Evolutionary conservation across 495 filamentous ascomycete genomes (phyloP).

Genomic region (Choiromyces venosus): DNA sequence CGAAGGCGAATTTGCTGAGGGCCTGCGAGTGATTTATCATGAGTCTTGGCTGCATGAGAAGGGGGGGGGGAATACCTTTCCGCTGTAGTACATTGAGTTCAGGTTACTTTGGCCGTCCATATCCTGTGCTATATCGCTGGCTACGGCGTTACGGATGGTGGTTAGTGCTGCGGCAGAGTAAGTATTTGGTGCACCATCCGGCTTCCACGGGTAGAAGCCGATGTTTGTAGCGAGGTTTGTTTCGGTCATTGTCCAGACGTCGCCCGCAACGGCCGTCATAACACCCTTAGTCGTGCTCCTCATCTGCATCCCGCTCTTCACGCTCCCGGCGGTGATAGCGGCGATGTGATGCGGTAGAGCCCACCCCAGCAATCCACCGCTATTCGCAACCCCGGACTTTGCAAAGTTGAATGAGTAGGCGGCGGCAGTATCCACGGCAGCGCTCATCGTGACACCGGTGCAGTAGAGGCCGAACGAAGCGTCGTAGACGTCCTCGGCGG

Average conservation of each 20-base stretch:
- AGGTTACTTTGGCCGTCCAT: conserved; percentile 63
- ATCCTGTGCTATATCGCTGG: conserved; percentile 63
- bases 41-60: conserved; percentile 56
- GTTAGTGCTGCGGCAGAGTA: not conserved
- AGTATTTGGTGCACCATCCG: not conserved
- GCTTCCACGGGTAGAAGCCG: conserved; percentile 42
- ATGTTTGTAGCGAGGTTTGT: conserved; percentile 61
- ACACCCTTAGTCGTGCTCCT: conserved; percentile 79
- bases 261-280: conserved; percentile 62
- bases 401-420: conserved; percentile 62
- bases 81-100: conserved; percentile 85
- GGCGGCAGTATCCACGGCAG: conserved; percentile 54
- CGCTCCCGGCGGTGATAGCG: conserved; percentile 61
- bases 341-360: conserved; percentile 77
- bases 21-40: conserved; percentile 50
- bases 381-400: not conserved
- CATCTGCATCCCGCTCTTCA: conserved; percentile 56
- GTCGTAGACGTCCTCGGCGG: conserved; percentile 65
- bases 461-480: conserved; percentile 67
- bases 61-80: conserved; percentile 53
- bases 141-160: conserved; percentile 64
- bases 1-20: conserved; percentile 58
- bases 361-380: conserved; percentile 69
- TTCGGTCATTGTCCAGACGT: conserved; percentile 73
- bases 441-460: conserved; percentile 57